phyloP scores from a whole-genome alignment of 306 rosid genomes.

The Vigna reflexopilosa region DNA sequence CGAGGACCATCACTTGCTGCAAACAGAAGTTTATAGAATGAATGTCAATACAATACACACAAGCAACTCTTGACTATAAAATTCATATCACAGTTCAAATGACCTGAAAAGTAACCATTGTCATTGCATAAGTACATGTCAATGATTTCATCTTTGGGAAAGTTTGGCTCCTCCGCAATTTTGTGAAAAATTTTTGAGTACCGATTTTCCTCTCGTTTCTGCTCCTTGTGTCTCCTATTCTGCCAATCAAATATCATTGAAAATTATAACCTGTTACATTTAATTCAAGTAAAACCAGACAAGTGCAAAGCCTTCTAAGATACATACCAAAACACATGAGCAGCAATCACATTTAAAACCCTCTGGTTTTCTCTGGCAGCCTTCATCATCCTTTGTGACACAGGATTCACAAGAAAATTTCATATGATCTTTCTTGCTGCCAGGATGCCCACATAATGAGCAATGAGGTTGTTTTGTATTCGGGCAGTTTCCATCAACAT shows the following conservation, averaged over 20 bases:
- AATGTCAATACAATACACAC: slow-evolving; percentile 17
- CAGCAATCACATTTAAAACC: slow-evolving; percentile 82
- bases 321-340: slow-evolving; percentile 70
- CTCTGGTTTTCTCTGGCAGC: slow-evolving; percentile 73
- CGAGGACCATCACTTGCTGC: slow-evolving; percentile 63
- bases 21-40: slow-evolving; percentile 32
- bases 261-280: slow-evolving; percentile 18
- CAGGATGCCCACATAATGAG: slow-evolving; percentile 96
- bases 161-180: slow-evolving; percentile 73
- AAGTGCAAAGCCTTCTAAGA: slow-evolving; percentile 2
- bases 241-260: slow-evolving; percentile 48
- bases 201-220: slow-evolving; percentile 69
- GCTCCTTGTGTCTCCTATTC: slow-evolving; percentile 71
- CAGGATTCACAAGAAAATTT: slow-evolving; percentile 72
- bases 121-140: slow-evolving; percentile 69
- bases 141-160: slow-evolving; percentile 72
- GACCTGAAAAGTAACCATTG: slow-evolving; percentile 72
- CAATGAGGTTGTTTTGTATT: slow-evolving; percentile 73
- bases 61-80: background rate
- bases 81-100: slow-evolving; percentile 23
- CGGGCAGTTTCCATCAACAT: slow-evolving; percentile 50
- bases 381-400: slow-evolving; percentile 47
- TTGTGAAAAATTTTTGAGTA: slow-evolving; percentile 62
- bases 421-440: slow-evolving; percentile 70
- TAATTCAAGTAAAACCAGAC: slow-evolving; percentile 8